phyloP scores from a whole-genome alignment of 768 basidiomycete species.

The Boletus huronensis region DNA sequence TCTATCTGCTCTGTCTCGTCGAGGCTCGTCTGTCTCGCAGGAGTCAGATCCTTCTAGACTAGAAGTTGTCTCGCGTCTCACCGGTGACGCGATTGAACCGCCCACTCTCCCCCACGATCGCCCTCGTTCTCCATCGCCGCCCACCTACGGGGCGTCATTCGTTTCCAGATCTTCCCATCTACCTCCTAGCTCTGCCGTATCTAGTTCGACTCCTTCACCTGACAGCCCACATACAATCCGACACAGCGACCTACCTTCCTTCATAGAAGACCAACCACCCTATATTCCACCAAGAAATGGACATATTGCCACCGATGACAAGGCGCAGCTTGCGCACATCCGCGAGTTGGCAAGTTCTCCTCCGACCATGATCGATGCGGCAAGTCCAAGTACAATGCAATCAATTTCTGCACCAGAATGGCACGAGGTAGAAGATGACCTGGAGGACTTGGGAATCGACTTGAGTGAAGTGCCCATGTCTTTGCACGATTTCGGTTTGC shows the following conservation, averaged over 20 bases:
- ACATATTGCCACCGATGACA: conserved; percentile 69
- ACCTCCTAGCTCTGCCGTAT: conserved; percentile 2
- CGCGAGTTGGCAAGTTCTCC: conserved; percentile 52
- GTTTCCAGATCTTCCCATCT: conserved; percentile 9
- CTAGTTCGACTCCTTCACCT: conserved; percentile 12
- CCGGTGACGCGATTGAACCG: background rate
- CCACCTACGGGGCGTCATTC: conserved; percentile 44
- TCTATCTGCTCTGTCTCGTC: conserved; percentile 22
- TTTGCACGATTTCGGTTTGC: conserved; percentile 5
- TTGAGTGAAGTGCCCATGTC: conserved; percentile 7
- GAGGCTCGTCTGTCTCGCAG: conserved; percentile 26
- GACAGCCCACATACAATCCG: conserved; percentile 6
- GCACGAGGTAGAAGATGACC: conserved; percentile 48
- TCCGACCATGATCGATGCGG: conserved; percentile 25
- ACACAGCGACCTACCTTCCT: background rate
- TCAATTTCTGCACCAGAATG: conserved; percentile 50
- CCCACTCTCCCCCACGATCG: conserved; percentile 1
- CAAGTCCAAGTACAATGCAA: conserved; percentile 12
- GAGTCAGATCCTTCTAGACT: conserved; percentile 4
- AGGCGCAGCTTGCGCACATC: conserved; percentile 51
- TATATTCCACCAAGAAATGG: conserved; percentile 38
- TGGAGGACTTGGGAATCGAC: conserved; percentile 18
- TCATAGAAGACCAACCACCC: conserved; percentile 18
- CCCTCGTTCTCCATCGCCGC: conserved; percentile 33
- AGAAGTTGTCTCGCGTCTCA: background rate